Evolutionary conservation across 768 basidiomycete genomes (phyloP).

Genomic region (Boletus pseudopeckii): DNA sequence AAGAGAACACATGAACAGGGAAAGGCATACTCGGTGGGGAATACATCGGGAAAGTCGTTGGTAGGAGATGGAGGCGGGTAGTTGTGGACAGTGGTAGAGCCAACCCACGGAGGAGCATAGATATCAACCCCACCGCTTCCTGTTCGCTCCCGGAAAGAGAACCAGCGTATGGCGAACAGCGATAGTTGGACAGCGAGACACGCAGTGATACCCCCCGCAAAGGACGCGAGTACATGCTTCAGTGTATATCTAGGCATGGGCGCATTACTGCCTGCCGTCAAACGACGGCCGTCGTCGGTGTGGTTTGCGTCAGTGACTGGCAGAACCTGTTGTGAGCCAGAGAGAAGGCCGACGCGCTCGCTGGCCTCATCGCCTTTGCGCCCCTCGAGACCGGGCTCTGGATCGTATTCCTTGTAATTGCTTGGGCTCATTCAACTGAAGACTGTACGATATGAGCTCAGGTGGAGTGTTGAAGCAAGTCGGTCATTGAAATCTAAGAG

Average conservation of each 20-base stretch:
- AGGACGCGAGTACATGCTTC: constrained; percentile 45
- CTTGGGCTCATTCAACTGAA: constrained; percentile 4
- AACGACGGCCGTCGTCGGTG: not conserved
- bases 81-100: constrained; percentile 64
- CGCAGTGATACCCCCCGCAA: constrained; percentile 49
- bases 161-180: constrained; percentile 35
- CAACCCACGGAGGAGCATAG: constrained; percentile 64
- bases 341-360: constrained; percentile 40
- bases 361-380: not conserved
- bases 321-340: constrained; percentile 16
- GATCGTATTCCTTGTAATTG: constrained; percentile 28
- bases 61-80: constrained; percentile 75
- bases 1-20: too few relatives aligned
- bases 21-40: constrained; percentile 52
- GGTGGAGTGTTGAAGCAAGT: not conserved
- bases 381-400: constrained; percentile 39
- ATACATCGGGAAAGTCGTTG: constrained; percentile 66
- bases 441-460: not conserved
- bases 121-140: constrained; percentile 14
- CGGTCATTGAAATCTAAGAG: not conserved
- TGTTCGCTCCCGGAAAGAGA: constrained; percentile 17
- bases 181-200: constrained; percentile 49
- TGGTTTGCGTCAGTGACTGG: constrained; percentile 7
- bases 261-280: constrained; percentile 19
- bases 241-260: constrained; percentile 8